phyloP scores from a whole-genome alignment of 768 basidiomycete species.

The Naganishia onofrii region DNA sequence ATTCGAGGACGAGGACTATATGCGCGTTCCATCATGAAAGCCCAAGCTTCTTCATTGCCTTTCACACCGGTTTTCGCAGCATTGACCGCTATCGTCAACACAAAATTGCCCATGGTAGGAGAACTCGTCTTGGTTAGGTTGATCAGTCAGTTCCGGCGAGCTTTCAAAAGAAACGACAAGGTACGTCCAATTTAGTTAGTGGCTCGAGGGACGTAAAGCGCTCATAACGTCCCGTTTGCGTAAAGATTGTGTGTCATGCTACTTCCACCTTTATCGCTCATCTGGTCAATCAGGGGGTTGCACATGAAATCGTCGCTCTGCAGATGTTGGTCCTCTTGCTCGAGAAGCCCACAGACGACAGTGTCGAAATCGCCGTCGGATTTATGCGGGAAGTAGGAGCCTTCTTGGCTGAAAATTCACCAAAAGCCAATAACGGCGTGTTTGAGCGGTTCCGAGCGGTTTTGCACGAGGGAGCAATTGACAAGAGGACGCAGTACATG shows the following conservation, averaged over 20 bases:
- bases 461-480: slow-evolving; percentile 89
- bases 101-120: slow-evolving; percentile 93
- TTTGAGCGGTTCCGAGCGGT: slow-evolving; percentile 97
- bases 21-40: slow-evolving; percentile 93
- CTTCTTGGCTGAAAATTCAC: slow-evolving; percentile 86
- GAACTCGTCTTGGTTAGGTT: slow-evolving; percentile 84
- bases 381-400: slow-evolving; percentile 97
- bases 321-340: slow-evolving; percentile 94
- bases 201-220: neutral
- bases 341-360: slow-evolving; percentile 93
- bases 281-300: slow-evolving; percentile 87
- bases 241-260: slow-evolving; percentile 84
- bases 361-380: slow-evolving; percentile 95
- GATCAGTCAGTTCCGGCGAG: slow-evolving; percentile 88
- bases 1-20: slow-evolving; percentile 90
- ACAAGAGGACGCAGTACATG: slow-evolving; percentile 98
- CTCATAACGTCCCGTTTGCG: slow-evolving; percentile 9
- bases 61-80: slow-evolving; percentile 97
- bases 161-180: slow-evolving; percentile 97
- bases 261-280: slow-evolving; percentile 86
- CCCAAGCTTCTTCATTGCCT: slow-evolving; percentile 91
- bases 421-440: slow-evolving; percentile 89
- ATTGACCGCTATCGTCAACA: slow-evolving; percentile 89
- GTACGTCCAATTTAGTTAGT: slow-evolving; percentile 56
- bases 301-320: slow-evolving; percentile 88